These are phyloP conservation scores for Sporobolomyces pararoseus DNA, from an alignment of 768 basidiomycete species.

Conservation along the genomic window DNA sequence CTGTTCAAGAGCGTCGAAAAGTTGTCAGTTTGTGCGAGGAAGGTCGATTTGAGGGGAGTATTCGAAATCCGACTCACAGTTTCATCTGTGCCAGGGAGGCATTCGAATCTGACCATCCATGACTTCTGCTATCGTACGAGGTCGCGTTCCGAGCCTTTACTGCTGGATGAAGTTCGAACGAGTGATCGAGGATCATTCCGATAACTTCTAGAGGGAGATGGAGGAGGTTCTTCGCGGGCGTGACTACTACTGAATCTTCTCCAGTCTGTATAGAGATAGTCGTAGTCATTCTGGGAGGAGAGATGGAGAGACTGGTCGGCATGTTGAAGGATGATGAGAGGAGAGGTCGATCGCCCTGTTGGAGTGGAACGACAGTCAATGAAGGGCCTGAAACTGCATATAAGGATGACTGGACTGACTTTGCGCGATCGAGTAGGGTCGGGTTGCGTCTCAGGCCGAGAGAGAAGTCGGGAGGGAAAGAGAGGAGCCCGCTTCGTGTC, in stretches of 20 bases:
- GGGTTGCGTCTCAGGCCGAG: no score
- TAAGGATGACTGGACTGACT: no score
- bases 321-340: constrained; percentile 11
- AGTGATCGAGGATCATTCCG: not conserved
- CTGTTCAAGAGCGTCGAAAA: not conserved
- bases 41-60: no score
- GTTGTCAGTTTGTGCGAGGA: no score
- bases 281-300: not conserved
- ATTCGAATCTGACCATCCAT: not conserved
- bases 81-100: not conserved
- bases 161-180: not conserved
- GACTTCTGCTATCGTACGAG: not conserved
- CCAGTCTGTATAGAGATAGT: not conserved
- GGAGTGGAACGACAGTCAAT: no score
- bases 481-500: no score
- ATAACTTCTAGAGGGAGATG: not conserved
- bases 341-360: no score
- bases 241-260: not conserved
- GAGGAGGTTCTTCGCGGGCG: constrained; percentile 7
- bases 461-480: no score
- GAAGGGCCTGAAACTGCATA: no score
- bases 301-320: not conserved
- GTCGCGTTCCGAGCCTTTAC: not conserved
- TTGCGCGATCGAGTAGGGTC: no score
- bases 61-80: not conserved